Evolutionary conservation across 805 yeast genomes (phyloP).

Genomic region (Sugiyamaella chiloensis): DNA sequence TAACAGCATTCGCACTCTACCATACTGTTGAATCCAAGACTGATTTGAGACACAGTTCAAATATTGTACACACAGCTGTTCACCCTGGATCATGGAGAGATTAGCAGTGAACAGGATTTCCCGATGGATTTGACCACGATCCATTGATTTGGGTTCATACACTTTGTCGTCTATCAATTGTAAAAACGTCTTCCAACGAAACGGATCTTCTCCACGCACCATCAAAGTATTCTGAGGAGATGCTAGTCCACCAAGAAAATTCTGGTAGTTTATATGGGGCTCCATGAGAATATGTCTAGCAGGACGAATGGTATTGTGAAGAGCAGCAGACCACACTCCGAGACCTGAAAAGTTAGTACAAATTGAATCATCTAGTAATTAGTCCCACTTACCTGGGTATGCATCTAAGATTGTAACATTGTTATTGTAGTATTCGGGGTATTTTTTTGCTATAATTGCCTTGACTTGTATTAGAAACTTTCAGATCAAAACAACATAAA

Average conservation of each 20-base stretch:
- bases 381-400: conserved; percentile 28
- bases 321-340: conserved; percentile 57
- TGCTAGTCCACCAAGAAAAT: conserved; percentile 18
- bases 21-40: conserved; percentile 72
- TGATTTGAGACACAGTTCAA: conserved; percentile 60
- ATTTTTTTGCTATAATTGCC: conserved; percentile 48
- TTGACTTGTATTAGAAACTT: too few relatives aligned
- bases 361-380: too few relatives aligned
- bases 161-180: conserved; percentile 44
- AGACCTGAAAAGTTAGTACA: conserved; percentile 36
- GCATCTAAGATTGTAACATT: conserved; percentile 34
- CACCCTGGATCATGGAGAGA: conserved; percentile 55
- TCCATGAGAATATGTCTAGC: conserved; percentile 63
- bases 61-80: conserved; percentile 72
- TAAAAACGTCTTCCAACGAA: conserved; percentile 61
- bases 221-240: conserved; percentile 11
- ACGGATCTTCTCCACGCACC: conserved; percentile 49
- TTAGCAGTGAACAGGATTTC: conserved; percentile 59
- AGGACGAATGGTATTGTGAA: conserved; percentile 63
- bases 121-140: conserved; percentile 44
- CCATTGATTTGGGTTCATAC: conserved; percentile 39
- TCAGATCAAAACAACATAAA: too few relatives aligned
- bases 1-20: conserved; percentile 70
- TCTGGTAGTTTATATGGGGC: conserved; percentile 36
- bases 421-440: conserved; percentile 37